Evolutionary conservation across 176 grass and related monocot genomes (phyloP), one percentile per base, ranked within the genome.

Genomic region (Cenchrus fungigraminus): DNA sequence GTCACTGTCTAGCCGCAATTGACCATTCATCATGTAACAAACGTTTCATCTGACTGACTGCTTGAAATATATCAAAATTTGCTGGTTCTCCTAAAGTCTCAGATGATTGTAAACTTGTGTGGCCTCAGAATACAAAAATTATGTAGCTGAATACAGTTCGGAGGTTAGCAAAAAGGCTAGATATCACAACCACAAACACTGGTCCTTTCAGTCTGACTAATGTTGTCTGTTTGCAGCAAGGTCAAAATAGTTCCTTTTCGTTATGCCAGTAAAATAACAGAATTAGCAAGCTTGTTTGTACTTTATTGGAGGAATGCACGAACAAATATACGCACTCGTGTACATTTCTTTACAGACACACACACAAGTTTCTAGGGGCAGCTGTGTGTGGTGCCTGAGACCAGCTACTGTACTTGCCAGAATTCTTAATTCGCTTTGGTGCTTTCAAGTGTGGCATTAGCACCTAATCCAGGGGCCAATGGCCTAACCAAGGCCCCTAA

Each of bases 391-490:
- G 15, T 45, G 34, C 42, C 31, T 62, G 50, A 83, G 88, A 61
- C 88, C 88, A 82, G 46, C 56, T 32, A 72, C 46, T 25, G 28
- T 73, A 69, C 84, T 69, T 80, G 63, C 75, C 78, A 81, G 49
- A 11, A 49, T 81, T 91, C 17, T 90, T 79, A 87, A 84, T 87
- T 51, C 40, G 44, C 68, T 76, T 13, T 82, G 65, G 71, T 90
- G 63, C 22, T 87, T 59, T 42, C 66, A 65, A 90, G 64, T 40
- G 54, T 69, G 71, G 70, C 81, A 71, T 84, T 77, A 32, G 46
- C 76, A 76, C 89, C 76, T 91, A 87, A 91, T 87, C 81, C 53
- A 84, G 89, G 87, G 83, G 70, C 54, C 85, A 70, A 46, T 70
- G 81, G 71, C 81, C 76, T 84, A 84, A 91, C 80, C 89, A 87